These are phyloP conservation scores for Spergularia marina DNA, from an alignment of 148 eudicot species.

Conservation along the genomic window DNA sequence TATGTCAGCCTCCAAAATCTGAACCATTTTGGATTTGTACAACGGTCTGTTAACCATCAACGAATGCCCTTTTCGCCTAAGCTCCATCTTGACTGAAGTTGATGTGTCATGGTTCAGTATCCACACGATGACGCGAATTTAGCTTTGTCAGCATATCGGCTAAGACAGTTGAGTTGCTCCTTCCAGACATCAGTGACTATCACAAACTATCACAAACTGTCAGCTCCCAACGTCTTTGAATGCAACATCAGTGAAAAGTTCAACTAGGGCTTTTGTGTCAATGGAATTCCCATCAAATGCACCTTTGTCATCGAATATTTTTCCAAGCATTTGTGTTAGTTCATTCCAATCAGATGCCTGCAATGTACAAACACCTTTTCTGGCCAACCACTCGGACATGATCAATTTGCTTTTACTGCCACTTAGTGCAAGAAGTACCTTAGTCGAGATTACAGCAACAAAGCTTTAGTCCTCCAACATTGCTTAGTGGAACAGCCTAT, in stretches of 20 bases:
- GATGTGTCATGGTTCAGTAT: constrained; percentile 75
- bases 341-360: constrained; percentile 94
- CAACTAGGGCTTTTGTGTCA: constrained; percentile 25
- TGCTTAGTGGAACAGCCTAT: background rate
- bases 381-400: constrained; percentile 65
- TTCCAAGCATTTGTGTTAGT: constrained; percentile 64
- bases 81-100: constrained; percentile 66
- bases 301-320: constrained; percentile 36
- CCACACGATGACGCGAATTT: constrained; percentile 88
- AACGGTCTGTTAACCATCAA: constrained; percentile 83
- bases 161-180: constrained; percentile 69
- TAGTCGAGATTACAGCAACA: constrained; percentile 8
- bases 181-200: constrained; percentile 75
- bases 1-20: constrained; percentile 69
- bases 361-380: constrained; percentile 52
- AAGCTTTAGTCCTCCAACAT: background rate
- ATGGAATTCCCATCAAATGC: constrained; percentile 22
- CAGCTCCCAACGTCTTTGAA: constrained; percentile 31
- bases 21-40: constrained; percentile 80
- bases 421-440: constrained; percentile 82
- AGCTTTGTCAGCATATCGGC: constrained; percentile 43
- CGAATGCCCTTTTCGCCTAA: constrained; percentile 62
- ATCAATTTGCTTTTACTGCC: constrained; percentile 62
- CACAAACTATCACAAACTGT: constrained; percentile 54
- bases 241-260: constrained; percentile 20